Evolutionary conservation across 768 basidiomycete species (phyloP), one percentile per base, ranked within the genome.

Genomic region (Leccinum subtestaceum): DNA sequence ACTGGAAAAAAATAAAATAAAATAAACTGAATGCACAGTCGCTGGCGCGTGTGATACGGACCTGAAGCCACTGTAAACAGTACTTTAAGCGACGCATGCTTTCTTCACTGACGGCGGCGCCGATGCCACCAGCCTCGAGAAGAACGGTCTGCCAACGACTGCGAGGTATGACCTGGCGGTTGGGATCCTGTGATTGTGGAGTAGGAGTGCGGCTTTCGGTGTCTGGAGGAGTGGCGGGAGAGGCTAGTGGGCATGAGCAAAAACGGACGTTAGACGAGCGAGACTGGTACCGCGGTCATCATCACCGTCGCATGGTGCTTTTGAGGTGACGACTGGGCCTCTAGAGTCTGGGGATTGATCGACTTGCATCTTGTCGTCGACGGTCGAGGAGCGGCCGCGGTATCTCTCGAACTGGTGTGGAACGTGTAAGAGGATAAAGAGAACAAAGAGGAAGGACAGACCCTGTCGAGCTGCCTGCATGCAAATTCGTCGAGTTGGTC

Each of bases 81-180:
- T 95, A 95, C 69, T 86, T 86, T 43, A 96, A 73, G 55, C 89
- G 79, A 56, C 90, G 79, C 89, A 96, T 90, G 67, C 87, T 93
- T 72, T 95, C 94, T 62, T 95, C 93, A 71, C 92, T 93, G 32
- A 95, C 78, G 8, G 94, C 93, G 0, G 91, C 92, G 58, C 92
- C 84, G 34, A 96, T 78, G 0, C 93, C 93, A 13, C 93, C 92
- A 2, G 92, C 93, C 73, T 95, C 93, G 23, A 89, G 78, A 43
- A 95, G 75, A 27, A 95, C 82, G 0, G 88, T 83, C 65, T 94
- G 92, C 93, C 91, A 93, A 45, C 89, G 78, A 71, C 89, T 89
- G n/a, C 92, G 81, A 51, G 83, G 83, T 1, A 81, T 84, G 10
- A 91, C 84, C 67, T 87, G 82, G 23, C 79, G 79, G 32, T 75